Evolutionary conservation across 768 basidiomycete genomes (phyloP), one percentile per base, ranked within the genome.

Genomic region (Mycena haematopus): DNA sequence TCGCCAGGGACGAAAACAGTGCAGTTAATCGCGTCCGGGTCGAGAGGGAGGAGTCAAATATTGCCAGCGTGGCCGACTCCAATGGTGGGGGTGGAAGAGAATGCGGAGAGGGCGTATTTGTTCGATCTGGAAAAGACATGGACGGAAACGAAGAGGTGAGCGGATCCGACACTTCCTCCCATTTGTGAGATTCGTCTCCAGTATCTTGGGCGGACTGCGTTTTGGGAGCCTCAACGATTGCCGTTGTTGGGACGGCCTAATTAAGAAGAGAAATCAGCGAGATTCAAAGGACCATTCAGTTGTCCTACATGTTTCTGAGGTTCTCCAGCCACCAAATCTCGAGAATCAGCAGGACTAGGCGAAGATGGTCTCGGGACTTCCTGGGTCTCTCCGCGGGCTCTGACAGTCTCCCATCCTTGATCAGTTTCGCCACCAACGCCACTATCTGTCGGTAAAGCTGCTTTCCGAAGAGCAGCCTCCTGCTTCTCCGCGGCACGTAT

Each of bases 81-180:
- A 64, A 38, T 42, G 59, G 55, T 27, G 55, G 40, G 40, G 62
- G 58, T 9, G 62, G 59, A 42, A 59, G 59, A 42, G 66, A 69
- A 10, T 73, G 72, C 10, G 80, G 83, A 5, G 81, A 81, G 13
- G 85, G 82, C 1, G 84, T 80, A 56, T 82, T 81, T 38, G 82
- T 83, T 24, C 83, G 82, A 60, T 87, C 89, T 9, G 89, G 89
- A 74, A 87, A 89, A 27, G 89, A 83, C 78, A 91, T 78, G 63
- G 93, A 93, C n/a, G 92, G 92, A 73, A 85, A 91, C 5, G 92
- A 94, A 1, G 85, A 83, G 7, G 81, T 80, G 35, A 80, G 73
- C 0, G 82, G 84, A 24, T 84, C 83, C 49, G 86, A 81, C 38
- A 93, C 77, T 60, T 91, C 83, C 72, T 92, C 91, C 92, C 91